Percentiles rank a stretch among this genome's conserved stretches.
phyloP scores from a whole-genome alignment of 768 basidiomycete genomes.

The Lepiota brunneoincarnata region DNA sequence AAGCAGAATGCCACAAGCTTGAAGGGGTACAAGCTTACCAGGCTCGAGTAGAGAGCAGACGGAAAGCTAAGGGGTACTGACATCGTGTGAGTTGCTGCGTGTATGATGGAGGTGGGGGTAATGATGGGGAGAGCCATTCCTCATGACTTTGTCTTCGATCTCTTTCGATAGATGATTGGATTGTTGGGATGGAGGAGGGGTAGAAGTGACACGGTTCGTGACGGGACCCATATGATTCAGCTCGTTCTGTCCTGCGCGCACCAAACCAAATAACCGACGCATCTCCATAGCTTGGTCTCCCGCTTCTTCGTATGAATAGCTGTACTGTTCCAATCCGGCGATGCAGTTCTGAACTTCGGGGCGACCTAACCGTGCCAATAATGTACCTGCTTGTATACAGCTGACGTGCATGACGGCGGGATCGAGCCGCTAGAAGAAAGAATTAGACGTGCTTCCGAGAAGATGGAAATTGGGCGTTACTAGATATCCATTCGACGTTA shows the following conservation, averaged over 20 bases:
- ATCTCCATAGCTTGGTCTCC: conserved; percentile 76
- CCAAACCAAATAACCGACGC: conserved; percentile 46
- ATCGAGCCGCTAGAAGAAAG: conserved; percentile 58
- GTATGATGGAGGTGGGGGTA: conserved; percentile 19
- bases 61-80: conserved; percentile 3
- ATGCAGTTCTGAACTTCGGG: conserved; percentile 84
- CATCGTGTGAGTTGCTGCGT: conserved; percentile 1
- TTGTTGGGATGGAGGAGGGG: conserved; percentile 18
- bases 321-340: conserved; percentile 84
- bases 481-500: conserved; percentile 87
- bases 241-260: conserved; percentile 39
- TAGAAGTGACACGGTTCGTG: conserved; percentile 31
- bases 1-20: neutral
- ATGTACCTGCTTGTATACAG: conserved; percentile 78
- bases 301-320: conserved; percentile 83
- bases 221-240: conserved; percentile 47
- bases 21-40: neutral
- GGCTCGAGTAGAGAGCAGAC: neutral
- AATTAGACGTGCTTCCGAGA: conserved; percentile 4
- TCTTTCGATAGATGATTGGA: conserved; percentile 1
- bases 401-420: conserved; percentile 89
- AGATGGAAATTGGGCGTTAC: conserved; percentile 35
- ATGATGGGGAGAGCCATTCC: conserved; percentile 5
- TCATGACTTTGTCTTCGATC: conserved; percentile 12
- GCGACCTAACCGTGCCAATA: conserved; percentile 80